Base-by-base conservation (phyloP, 805 yeast genomes). In the Kuraishia borneana region DNA sequence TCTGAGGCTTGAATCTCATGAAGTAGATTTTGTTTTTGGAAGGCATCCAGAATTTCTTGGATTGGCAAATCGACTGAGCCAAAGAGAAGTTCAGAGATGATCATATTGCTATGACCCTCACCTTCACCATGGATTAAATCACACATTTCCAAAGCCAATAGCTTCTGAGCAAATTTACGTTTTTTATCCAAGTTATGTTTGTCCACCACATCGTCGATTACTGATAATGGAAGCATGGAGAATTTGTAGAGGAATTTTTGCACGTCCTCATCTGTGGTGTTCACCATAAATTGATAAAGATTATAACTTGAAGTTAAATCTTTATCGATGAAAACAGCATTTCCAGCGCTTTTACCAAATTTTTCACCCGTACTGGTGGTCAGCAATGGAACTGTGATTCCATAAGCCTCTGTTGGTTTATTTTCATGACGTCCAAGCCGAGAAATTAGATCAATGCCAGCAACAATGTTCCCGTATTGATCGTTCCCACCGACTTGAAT, bases 381-480 rank as follows among this genome's bases (percentile, higher is more conserved):
- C 43, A 92, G 61, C 20, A 92, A 59, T 2, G 97, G 97, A 0
- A 82, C 95, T 0, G 98, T 92, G 31, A 92, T 44, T 0, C 96
- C 97, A 53, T 59, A 83, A 3, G 73, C 68, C 1, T 58, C 53
- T 23, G 48, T 37, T 3, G 30, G 33, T 16, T 23, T 14, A 7
- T 35, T 30, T 9, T 12, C 33, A 10, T 20, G 21, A 3, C 31
- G 30, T 26, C 43, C 50, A 35, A 83, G 51, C 41, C 95, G 61
- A 1, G 79, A 64, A 26, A 88, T 85, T 38, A 92, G 64, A 47
- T 92, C 98, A 26, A 83, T 71, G 0, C 98, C 98, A 1, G 97
- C 96, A 2, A 94, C 84, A 39, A 92, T 92, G 48, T 92, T 92
- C 1, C 98, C 98, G 87, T 96, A 92, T 56, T 92, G 98, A 53